Evolutionary conservation across 1,284 basidiomycete genomes (phyloP).

Genomic region (Fomitiporia mediterranea): DNA sequence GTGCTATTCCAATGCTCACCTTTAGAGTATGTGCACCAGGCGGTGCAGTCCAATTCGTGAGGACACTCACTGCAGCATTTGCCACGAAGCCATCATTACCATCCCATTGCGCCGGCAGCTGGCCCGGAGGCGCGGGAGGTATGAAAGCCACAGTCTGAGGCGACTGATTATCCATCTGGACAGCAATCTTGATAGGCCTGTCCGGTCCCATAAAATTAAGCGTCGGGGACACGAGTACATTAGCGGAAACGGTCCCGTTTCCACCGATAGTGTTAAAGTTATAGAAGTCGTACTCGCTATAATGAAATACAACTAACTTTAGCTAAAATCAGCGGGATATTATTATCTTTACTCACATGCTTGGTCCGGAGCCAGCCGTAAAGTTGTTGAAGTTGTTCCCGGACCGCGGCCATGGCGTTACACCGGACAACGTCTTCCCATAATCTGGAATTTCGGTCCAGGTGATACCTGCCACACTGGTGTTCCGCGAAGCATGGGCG

Average conservation of each 20-base stretch:
- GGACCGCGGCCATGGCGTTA: slow-evolving; percentile 57
- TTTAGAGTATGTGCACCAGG: slow-evolving; percentile 57
- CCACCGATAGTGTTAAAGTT: slow-evolving; percentile 42
- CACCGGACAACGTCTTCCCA: slow-evolving; percentile 54
- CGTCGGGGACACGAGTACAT: slow-evolving; percentile 50
- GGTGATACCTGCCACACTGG: slow-evolving; percentile 43
- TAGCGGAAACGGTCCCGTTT: slow-evolving; percentile 41
- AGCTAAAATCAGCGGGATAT: background rate
- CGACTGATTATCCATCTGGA: slow-evolving; percentile 47
- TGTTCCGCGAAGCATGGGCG: slow-evolving; percentile 50
- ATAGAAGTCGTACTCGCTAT: slow-evolving; percentile 62
- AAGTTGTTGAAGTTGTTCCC: slow-evolving; percentile 50
- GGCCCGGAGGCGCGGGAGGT: slow-evolving; percentile 41
- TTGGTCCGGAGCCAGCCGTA: slow-evolving; percentile 54
- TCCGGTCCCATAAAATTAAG: slow-evolving; percentile 53
- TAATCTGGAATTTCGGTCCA: slow-evolving; percentile 59
- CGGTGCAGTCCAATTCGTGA: slow-evolving; percentile 37
- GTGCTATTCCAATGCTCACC: too few species aligned
- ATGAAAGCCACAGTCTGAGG: slow-evolving; percentile 48
- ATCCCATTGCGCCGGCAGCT: slow-evolving; percentile 46
- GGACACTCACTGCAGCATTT: slow-evolving; percentile 41
- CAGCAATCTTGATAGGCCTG: slow-evolving; percentile 50
- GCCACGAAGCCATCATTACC: slow-evolving; percentile 50
- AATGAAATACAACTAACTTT: too few species aligned
- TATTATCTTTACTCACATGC: slow-evolving; percentile 41